Percentiles rank a stretch among this genome's conserved stretches.
Evolutionary conservation across 2,329 filamentous ascomycete species (phyloP).

Genomic region (Stagonosporopsis rhizophila): DNA sequence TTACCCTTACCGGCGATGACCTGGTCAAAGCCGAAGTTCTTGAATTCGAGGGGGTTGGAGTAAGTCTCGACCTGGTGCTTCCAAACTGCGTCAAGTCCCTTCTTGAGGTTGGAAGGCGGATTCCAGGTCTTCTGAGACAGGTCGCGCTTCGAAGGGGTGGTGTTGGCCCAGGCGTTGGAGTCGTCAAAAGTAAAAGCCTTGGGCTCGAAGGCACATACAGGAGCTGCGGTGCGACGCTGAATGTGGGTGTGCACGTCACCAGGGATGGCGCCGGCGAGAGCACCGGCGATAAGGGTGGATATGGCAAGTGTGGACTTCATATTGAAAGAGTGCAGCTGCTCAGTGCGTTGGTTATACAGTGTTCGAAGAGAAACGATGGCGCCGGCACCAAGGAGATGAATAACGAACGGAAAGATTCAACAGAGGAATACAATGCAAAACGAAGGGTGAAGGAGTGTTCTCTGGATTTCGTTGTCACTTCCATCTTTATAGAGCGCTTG

Average conservation of each 20-base stretch:
- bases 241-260: constrained; percentile 18
- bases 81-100: constrained; percentile 34
- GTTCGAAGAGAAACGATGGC: background rate
- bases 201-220: constrained; percentile 28
- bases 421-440: constrained; percentile 3
- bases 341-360: background rate
- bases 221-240: constrained; percentile 22
- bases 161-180: constrained; percentile 21
- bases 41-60: constrained; percentile 33
- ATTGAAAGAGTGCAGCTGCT: constrained; percentile 1
- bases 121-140: constrained; percentile 31
- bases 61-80: constrained; percentile 35
- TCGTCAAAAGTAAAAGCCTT: constrained; percentile 21
- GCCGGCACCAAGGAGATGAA: constrained; percentile 14
- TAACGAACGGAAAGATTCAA: constrained; percentile 3
- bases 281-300: constrained; percentile 24
- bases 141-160: constrained; percentile 26
- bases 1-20: constrained; percentile 42
- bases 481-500: background rate
- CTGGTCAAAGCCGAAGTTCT: constrained; percentile 44
- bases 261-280: constrained; percentile 23
- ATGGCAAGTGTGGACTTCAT: constrained; percentile 32
- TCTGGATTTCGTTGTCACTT: background rate
- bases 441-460: background rate
- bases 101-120: constrained; percentile 35